Conservation (phyloP, 2,329 filamentous ascomycete genomes). For the Talaromyces amestolkiae region DNA sequence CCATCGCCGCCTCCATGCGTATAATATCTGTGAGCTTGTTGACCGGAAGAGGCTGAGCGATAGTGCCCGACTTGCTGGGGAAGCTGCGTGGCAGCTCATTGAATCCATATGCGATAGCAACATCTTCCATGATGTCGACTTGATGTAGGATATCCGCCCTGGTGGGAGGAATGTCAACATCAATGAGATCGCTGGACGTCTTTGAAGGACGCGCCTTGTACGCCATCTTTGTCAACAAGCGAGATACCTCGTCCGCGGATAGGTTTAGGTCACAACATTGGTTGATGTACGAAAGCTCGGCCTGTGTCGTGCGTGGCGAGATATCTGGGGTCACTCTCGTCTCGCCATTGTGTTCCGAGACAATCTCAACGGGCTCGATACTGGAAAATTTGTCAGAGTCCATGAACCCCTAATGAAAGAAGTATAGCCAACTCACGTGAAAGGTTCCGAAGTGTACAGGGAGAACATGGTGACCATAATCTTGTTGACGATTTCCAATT, state of each 20-base stretch:
- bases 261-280: conserved; percentile 81
- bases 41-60: conserved; percentile 81
- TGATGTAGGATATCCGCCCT: conserved; percentile 93
- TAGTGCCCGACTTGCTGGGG: conserved; percentile 79
- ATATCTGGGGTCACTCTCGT: conserved; percentile 79
- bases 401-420: not conserved
- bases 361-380: conserved; percentile 87
- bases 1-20: conserved; percentile 82
- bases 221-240: conserved; percentile 83
- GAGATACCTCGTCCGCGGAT: conserved; percentile 70
- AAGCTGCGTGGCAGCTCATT: conserved; percentile 88
- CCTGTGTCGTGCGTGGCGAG: conserved; percentile 70
- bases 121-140: conserved; percentile 98
- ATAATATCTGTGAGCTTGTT: conserved; percentile 96
- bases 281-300: conserved; percentile 91
- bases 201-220: conserved; percentile 74
- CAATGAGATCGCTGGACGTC: conserved; percentile 66
- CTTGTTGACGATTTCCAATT: conserved; percentile 91
- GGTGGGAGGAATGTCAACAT: conserved; percentile 81
- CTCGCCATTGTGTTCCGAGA: conserved; percentile 85
- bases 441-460: conserved; percentile 79
- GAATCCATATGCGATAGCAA: conserved; percentile 95
- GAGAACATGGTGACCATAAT: conserved; percentile 98
- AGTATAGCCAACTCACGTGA: conserved; percentile 55
- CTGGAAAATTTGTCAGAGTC: conserved; percentile 26